A percentile compares a stretch with the other conserved stretches of the same genome.
Conservation (phyloP, 1,284 basidiomycete genomes). For the Heterobasidion annosum region DNA sequence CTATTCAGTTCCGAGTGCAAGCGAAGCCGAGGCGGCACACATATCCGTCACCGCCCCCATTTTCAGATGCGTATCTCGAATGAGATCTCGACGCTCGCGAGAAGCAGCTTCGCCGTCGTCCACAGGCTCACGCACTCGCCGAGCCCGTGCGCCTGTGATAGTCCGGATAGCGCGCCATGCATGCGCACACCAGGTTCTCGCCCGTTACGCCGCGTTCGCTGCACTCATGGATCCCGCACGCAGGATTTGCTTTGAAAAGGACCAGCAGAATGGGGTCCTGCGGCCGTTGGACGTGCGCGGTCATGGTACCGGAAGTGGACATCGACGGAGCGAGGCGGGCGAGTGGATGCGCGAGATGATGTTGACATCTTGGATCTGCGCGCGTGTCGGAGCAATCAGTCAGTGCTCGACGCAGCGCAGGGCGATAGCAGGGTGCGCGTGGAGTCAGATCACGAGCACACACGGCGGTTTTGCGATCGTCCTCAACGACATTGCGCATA, state of each 20-base stretch:
- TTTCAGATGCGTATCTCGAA: background rate
- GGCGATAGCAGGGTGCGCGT: background rate
- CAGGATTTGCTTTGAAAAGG: no score
- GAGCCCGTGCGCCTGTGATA: background rate
- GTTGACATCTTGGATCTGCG: background rate
- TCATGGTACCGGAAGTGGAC: background rate
- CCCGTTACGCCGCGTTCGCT: background rate
- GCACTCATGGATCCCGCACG: no score
- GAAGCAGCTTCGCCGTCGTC: background rate
- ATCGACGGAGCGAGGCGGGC: background rate
- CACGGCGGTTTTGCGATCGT: background rate
- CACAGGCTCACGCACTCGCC: background rate
- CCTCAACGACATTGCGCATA: background rate
- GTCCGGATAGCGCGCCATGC: background rate
- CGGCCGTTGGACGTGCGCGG: background rate
- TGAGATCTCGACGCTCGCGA: background rate
- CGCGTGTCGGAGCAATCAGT: no score
- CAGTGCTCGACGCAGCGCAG: background rate
- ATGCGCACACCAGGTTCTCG: background rate
- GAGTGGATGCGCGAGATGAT: background rate
- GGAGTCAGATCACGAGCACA: background rate
- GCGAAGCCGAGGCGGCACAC: background rate
- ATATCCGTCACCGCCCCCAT: background rate
- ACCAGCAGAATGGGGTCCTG: no score
- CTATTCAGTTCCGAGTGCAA: background rate